These are phyloP conservation scores for Salix purpurea DNA, from an alignment of 345 rosid species.

Conservation along the genomic window DNA sequence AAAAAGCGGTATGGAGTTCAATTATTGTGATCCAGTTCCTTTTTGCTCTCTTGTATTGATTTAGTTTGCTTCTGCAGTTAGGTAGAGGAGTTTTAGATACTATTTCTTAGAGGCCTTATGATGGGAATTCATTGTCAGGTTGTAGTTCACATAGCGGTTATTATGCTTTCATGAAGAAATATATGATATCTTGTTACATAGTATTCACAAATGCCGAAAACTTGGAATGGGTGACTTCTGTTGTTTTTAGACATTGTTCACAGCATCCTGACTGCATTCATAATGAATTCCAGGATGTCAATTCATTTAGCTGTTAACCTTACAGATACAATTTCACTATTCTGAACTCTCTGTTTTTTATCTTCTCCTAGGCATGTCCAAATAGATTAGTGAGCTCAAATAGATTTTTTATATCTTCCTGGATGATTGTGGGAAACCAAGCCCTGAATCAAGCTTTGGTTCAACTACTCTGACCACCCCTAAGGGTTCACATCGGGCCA, in stretches of 20 bases:
- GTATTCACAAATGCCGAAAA: background rate
- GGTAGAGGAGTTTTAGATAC: conserved; percentile 1
- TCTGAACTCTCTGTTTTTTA: background rate
- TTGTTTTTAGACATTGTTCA: background rate
- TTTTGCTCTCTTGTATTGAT: background rate
- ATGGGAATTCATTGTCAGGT: background rate
- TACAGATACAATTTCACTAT: background rate
- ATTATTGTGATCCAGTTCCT: background rate
- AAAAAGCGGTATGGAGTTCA: background rate
- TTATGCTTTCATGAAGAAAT: background rate
- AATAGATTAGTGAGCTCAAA: too few species aligned
- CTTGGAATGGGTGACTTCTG: background rate
- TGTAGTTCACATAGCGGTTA: conserved; percentile 3
- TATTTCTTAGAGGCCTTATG: background rate
- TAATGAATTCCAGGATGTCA: background rate
- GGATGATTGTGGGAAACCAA: too few species aligned
- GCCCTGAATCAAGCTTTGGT: too few species aligned
- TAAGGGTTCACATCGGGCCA: too few species aligned
- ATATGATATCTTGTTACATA: background rate
- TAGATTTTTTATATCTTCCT: too few species aligned
- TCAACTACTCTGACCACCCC: too few species aligned
- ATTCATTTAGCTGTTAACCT: background rate
- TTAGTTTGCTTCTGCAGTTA: conserved; percentile 6
- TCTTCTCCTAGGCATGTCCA: too few species aligned
- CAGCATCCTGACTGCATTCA: background rate